phyloP scores from a whole-genome alignment of 164 flowering plant genomes.

The Dillenia turbinata region DNA sequence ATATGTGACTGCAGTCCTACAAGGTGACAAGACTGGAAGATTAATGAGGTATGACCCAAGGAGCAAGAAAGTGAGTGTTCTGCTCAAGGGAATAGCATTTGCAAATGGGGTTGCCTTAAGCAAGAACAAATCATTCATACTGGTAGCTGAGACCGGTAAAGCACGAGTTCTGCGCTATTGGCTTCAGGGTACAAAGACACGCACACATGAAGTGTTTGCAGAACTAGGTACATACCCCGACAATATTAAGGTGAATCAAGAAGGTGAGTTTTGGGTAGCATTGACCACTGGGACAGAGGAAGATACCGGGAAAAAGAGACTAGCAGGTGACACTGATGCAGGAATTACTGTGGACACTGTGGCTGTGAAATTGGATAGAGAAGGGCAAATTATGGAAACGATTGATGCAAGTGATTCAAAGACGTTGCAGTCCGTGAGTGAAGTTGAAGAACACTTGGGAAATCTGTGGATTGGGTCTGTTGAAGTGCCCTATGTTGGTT shows the following conservation, averaged over 20 bases:
- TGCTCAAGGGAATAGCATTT: conserved; percentile 18
- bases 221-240: conserved; percentile 25
- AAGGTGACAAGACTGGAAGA: conserved; percentile 39
- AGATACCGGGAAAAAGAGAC: neutral
- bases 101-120: conserved; percentile 47
- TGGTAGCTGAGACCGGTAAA: conserved; percentile 29
- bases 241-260: conserved; percentile 18
- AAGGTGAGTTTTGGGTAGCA: conserved; percentile 21
- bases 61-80: conserved; percentile 17
- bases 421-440: conserved; percentile 25
- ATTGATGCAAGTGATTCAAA: conserved; percentile 16
- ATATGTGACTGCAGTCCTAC: neutral
- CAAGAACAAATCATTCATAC: conserved; percentile 25
- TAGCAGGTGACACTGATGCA: neutral
- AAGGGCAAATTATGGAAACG: conserved; percentile 27
- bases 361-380: conserved; percentile 30
- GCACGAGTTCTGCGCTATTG: conserved; percentile 5
- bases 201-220: conserved; percentile 5
- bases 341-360: neutral
- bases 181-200: conserved; percentile 17
- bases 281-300: conserved; percentile 1
- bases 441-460: conserved; percentile 46
- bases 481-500: conserved; percentile 19
- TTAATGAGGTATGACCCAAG: conserved; percentile 34
- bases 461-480: conserved; percentile 58